Percentiles rank a stretch among this genome's conserved stretches.
phyloP scores from a whole-genome alignment of 768 basidiomycete genomes.

The Melanogaster broomeanus region DNA sequence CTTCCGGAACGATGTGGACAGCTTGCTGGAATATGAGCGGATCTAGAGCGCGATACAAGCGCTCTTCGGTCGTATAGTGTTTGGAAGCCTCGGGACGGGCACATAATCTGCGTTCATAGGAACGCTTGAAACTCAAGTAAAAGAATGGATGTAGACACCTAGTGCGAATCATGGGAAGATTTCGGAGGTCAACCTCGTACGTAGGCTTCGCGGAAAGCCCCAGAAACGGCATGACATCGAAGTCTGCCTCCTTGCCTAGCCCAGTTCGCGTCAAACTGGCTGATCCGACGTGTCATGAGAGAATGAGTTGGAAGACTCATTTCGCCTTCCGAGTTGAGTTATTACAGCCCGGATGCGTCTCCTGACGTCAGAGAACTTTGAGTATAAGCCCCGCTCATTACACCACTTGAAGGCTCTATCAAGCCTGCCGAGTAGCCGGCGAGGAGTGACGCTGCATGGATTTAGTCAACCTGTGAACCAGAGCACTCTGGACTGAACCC shows the following conservation, averaged over 20 bases:
- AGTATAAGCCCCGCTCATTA: too few species aligned
- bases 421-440: too few species aligned
- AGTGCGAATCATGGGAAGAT: too few species aligned
- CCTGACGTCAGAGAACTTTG: too few species aligned
- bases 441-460: not conserved
- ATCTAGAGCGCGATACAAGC: conserved; percentile 57
- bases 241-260: too few species aligned
- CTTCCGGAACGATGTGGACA: conserved; percentile 61
- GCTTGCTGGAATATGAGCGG: conserved; percentile 65
- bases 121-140: conserved; percentile 29
- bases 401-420: too few species aligned
- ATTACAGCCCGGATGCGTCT: too few species aligned
- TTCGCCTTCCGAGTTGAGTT: not conserved
- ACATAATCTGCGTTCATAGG: conserved; percentile 47
- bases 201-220: too few species aligned
- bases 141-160: not conserved
- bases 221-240: too few species aligned
- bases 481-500: not conserved
- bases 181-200: too few species aligned
- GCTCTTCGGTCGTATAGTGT: conserved; percentile 59
- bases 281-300: too few species aligned
- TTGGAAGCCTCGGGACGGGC: conserved; percentile 59
- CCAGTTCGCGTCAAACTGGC: too few species aligned
- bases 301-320: not conserved
- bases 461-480: not conserved